Evolutionary conservation across 768 basidiomycete species (phyloP), one percentile per base, ranked within the genome.

Genomic region (Lyophyllum decastes): DNA sequence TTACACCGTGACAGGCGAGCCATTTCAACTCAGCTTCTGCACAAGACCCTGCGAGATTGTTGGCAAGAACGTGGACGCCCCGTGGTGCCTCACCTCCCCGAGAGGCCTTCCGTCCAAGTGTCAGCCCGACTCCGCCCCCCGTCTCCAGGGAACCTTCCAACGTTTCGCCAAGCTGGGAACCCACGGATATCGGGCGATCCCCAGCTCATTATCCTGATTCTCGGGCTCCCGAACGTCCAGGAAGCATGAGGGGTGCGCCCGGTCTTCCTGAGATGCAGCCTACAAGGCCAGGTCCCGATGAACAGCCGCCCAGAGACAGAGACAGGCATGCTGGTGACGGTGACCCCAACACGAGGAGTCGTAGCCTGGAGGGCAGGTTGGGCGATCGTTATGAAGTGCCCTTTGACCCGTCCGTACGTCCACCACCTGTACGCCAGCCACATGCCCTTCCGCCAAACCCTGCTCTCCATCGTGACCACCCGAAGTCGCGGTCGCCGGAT

Each of bases 111-210:
- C 54, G 49, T 34, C 35, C 24, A n/a, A 61, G 45, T 33, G 30
- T 45, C 33, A 46, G 48, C 38, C 49, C 66, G 12, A 70, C 71
- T 1, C 66, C 69, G 19, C 70, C 72, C 25, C 72, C 70, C 2
- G 58, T 66, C 27, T 64, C 70, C 10, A 64, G 70, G 52, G 69
- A 72, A 46, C 64, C 68, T 2, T 69, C 74, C 5, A 58, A 59
- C n/a, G 44, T 63, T 16, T 69, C 71, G 21, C 62, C 64, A 17
- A 57, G 58, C 21, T 69, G 68, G 57, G 61, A 64, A n/a, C 25
- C 52, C 6, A 46, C 63, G 19, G 61, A 66, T 11, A 59, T 40
- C 9, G 54, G 54, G 40, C 56, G 61, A 34, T 53, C 54, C n/a
- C 34, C 48, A 22, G 12, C 53, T 2, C 68, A 63, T 11, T 52